phyloP scores from a whole-genome alignment of 164 flowering plant species.

The Dillenia turbinata region DNA sequence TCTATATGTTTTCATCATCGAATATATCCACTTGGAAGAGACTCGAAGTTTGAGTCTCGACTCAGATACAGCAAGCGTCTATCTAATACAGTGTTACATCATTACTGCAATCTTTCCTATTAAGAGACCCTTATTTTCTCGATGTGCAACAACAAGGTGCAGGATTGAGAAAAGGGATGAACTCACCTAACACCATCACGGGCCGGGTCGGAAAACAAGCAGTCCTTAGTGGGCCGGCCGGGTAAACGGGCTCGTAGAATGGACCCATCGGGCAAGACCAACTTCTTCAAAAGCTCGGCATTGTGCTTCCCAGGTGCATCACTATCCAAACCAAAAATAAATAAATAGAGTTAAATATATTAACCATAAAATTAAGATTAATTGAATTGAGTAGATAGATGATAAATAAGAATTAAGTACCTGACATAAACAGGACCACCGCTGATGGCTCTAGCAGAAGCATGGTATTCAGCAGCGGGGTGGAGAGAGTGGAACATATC shows the following conservation, averaged over 20 bases:
- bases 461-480: conserved; percentile 92
- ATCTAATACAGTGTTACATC: too few species aligned
- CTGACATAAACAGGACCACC: conserved; percentile 96
- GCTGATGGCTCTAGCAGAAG: conserved; percentile 91
- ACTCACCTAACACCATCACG: conserved; percentile 79
- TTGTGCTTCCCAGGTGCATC: conserved; percentile 96
- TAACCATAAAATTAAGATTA: background rate
- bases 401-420: conserved; percentile 18
- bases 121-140: too few species aligned
- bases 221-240: conserved; percentile 84
- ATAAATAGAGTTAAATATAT: conserved; percentile 4
- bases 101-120: too few species aligned
- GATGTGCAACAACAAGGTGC: too few species aligned
- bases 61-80: too few species aligned
- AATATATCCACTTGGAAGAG: too few species aligned
- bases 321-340: conserved; percentile 34
- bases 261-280: conserved; percentile 94
- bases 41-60: too few species aligned
- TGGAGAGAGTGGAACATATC: conserved; percentile 98
- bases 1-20: too few species aligned
- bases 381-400: background rate
- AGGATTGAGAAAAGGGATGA: too few species aligned
- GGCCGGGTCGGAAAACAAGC: conserved; percentile 80
- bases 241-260: conserved; percentile 78
- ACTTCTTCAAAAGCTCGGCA: conserved; percentile 73